phyloP scores from a whole-genome alignment of 352 stramenopile genomes.

The Peronospora belbahrii region DNA sequence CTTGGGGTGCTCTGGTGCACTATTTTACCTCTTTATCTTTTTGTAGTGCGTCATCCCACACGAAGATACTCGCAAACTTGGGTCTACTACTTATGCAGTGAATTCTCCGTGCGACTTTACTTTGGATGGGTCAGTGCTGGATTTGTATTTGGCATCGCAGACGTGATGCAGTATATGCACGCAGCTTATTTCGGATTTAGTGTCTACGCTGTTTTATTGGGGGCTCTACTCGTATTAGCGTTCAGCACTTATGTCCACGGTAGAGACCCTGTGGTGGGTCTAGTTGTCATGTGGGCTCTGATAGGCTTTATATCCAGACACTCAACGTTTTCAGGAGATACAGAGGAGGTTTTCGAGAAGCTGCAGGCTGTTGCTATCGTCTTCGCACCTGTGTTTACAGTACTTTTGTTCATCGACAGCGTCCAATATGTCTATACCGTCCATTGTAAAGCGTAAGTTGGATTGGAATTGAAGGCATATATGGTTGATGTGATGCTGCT shows the following conservation, averaged over 20 bases:
- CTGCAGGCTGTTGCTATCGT: constrained; percentile 39
- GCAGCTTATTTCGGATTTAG: constrained; percentile 36
- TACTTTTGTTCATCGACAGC: constrained; percentile 36
- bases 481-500: background rate
- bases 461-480: background rate
- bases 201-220: constrained; percentile 38
- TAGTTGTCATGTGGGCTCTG: constrained; percentile 42
- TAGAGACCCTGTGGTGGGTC: constrained; percentile 37
- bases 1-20: constrained; percentile 53
- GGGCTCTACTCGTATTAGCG: constrained; percentile 33
- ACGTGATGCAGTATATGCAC: constrained; percentile 44
- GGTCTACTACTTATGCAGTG: constrained; percentile 49
- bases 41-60: constrained; percentile 42
- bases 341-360: constrained; percentile 38
- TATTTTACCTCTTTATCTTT: constrained; percentile 45
- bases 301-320: constrained; percentile 35
- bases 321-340: constrained; percentile 30
- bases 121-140: constrained; percentile 49
- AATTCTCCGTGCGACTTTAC: constrained; percentile 50
- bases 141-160: constrained; percentile 34
- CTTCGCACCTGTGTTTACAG: constrained; percentile 37
- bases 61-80: constrained; percentile 34
- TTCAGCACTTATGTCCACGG: constrained; percentile 45
- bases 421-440: constrained; percentile 38
- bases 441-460: constrained; percentile 42